phyloP scores from a whole-genome alignment of 805 yeast species.

The Ogataea paraovalis region DNA sequence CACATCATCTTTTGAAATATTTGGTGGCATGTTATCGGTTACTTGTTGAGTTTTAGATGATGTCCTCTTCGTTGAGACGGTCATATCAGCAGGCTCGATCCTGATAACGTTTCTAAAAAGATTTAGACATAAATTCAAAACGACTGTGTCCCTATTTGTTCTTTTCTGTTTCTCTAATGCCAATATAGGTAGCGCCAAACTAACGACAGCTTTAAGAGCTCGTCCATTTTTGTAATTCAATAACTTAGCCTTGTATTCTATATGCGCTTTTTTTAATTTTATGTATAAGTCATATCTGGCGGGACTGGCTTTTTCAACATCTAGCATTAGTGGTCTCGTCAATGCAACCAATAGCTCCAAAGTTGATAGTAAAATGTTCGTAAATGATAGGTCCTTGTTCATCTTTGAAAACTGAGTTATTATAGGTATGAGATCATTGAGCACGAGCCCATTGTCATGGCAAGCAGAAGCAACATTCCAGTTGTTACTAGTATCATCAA shows the following conservation, averaged over 20 bases:
- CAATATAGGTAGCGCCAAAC: conserved; percentile 63
- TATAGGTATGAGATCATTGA: conserved; percentile 70
- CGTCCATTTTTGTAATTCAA: conserved; percentile 55
- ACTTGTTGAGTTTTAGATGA: conserved; percentile 29
- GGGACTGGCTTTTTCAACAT: conserved; percentile 49
- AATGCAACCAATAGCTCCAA: conserved; percentile 78
- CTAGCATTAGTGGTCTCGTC: conserved; percentile 81
- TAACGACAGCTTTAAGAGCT: conserved; percentile 63
- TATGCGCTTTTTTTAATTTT: conserved; percentile 61
- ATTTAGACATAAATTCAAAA: conserved; percentile 65
- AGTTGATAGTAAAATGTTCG: conserved; percentile 64
- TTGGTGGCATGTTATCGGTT: conserved; percentile 47
- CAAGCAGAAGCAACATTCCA: conserved; percentile 87
- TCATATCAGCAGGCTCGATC: conserved; percentile 65
- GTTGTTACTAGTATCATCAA: conserved; percentile 66
- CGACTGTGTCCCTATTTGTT: conserved; percentile 64
- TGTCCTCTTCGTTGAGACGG: conserved; percentile 41
- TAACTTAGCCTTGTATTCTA: conserved; percentile 65
- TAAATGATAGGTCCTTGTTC: conserved; percentile 38
- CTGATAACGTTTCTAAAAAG: conserved; percentile 75
- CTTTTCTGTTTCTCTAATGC: conserved; percentile 51
- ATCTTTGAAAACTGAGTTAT: conserved; percentile 58
- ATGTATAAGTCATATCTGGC: conserved; percentile 56
- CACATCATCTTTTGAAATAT: conserved; percentile 62
- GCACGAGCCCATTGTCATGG: conserved; percentile 70